A percentile compares a stretch with the other conserved stretches of the same genome.
Evolutionary conservation across 1,139 yeast genomes (phyloP).

Genomic region (Pneumocystis jirovecii): DNA sequence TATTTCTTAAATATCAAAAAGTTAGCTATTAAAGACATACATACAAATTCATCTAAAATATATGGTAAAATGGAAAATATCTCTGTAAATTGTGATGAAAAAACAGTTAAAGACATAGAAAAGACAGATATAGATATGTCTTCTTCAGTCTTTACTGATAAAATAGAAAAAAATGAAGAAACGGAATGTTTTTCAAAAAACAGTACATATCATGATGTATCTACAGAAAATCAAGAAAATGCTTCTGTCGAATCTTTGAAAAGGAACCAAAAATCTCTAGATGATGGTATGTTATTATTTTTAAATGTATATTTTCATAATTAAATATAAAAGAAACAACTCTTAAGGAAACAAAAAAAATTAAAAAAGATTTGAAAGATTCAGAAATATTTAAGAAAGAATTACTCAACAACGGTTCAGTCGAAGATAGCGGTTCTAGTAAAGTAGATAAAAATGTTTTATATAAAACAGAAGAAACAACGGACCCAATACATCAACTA

Average conservation of each 20-base stretch:
- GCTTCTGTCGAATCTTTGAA: not conserved
- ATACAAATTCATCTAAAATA: not conserved
- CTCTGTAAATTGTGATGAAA: not conserved
- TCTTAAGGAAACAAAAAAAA: not conserved
- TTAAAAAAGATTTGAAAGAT: not conserved
- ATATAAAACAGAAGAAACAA: not conserved
- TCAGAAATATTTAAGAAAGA: not conserved
- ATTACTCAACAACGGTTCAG: not conserved
- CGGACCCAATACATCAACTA: not conserved
- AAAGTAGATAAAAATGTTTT: not conserved
- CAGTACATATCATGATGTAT: not conserved
- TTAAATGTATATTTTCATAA: not conserved
- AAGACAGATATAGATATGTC: not conserved
- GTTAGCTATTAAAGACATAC: not conserved
- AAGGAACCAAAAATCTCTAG: not conserved
- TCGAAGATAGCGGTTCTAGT: not conserved
- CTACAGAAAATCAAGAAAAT: not conserved
- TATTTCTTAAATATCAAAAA: not conserved
- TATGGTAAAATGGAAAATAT: not conserved
- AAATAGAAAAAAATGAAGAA: not conserved
- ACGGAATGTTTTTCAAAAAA: not conserved
- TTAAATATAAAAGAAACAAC: not conserved
- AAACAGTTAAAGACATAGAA: not conserved
- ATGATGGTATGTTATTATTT: not conserved
- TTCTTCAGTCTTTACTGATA: not conserved